These are phyloP conservation scores for Malassezia dermatis DNA, from an alignment of 1,284 basidiomycete genomes.

Conservation along the genomic window DNA sequence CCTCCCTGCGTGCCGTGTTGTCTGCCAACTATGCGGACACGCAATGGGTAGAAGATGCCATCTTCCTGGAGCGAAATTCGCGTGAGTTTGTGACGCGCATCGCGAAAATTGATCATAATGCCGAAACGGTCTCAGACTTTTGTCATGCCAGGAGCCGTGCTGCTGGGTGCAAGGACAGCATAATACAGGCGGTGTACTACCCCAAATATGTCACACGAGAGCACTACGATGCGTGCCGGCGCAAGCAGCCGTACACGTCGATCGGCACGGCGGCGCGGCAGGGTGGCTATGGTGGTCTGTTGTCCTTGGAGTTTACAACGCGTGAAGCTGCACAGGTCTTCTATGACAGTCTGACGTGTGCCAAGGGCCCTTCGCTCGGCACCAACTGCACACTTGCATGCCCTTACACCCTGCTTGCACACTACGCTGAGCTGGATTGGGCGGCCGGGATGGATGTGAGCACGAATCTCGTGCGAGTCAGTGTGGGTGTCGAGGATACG, in stretches of 20 bases:
- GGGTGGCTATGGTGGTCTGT: conserved; percentile 77
- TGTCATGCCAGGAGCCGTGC: conserved; percentile 48
- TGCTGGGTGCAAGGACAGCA: conserved; percentile 44
- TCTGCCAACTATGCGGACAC: conserved; percentile 66
- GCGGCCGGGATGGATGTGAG: conserved; percentile 78
- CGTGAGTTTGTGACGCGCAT: conserved; percentile 76
- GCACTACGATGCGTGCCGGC: conserved; percentile 63
- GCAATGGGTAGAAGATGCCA: conserved; percentile 82
- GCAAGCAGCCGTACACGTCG: conserved; percentile 42
- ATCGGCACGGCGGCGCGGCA: background rate
- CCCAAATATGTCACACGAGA: conserved; percentile 69
- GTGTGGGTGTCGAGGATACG: conserved; percentile 78
- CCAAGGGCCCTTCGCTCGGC: conserved; percentile 85
- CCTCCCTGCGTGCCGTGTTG: conserved; percentile 58
- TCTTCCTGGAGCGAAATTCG: conserved; percentile 96
- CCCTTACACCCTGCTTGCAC: conserved; percentile 86
- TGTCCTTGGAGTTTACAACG: conserved; percentile 76
- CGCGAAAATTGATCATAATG: conserved; percentile 67
- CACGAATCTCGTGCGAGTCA: conserved; percentile 70
- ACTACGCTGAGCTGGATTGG: conserved; percentile 86
- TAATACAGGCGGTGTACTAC: conserved; percentile 78
- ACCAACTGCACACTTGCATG: conserved; percentile 92
- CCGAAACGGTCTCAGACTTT: conserved; percentile 69
- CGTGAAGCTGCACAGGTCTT: conserved; percentile 64
- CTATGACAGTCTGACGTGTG: conserved; percentile 71